Base-by-base conservation (phyloP, 331 rosid species). In the Quercus tomentella region DNA sequence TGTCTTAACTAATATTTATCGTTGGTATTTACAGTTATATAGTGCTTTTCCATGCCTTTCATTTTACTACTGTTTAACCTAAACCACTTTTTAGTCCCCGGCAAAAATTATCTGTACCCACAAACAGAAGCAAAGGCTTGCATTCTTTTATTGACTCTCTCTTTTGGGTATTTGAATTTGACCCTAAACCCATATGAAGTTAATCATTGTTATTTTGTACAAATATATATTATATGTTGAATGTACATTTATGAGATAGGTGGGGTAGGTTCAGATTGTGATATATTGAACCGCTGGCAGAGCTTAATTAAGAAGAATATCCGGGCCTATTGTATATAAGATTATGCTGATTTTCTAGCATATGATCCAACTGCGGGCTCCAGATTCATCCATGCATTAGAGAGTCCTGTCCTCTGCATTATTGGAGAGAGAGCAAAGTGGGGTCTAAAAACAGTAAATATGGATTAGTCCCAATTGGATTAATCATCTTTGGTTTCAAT, bases 331-430 rank as follows among this genome's bases (percentile, higher is more conserved):
- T 58, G 71, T 74, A 78, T 83, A 75, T 71, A 81, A 79, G 60
- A 26, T 81, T 82, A 82, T 86, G 86, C 79, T 84, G 80, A 81
- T 84, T 84, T 84, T 84, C 82, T 89, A 84, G 86, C 92, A 86
- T 75, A 60, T 80, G 77, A 84, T 86, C 62, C 68, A 70, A 52
- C 25, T 71, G 90, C 55, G 88, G 92, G 89, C 81, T 84, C 93
- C 82, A 54, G 49, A n/a, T 56, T 74, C 80, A 52, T 76, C 82
- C 86, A 77, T 81, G 84, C 72, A 79, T 82, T 74, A 77, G 54
- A 79, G 86, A 85, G 80, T 90, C 91, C 82, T 79, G 80, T 74
- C 75, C 62, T 78, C 31, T 83, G 56, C 55, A 92, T 87, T 87
- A 92, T 90, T 92, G 91, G 89, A 75, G 85, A 83, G 89, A 86